phyloP scores from a whole-genome alignment of 2,329 filamentous ascomycete species.

The Paraconiothyrium sp. region DNA sequence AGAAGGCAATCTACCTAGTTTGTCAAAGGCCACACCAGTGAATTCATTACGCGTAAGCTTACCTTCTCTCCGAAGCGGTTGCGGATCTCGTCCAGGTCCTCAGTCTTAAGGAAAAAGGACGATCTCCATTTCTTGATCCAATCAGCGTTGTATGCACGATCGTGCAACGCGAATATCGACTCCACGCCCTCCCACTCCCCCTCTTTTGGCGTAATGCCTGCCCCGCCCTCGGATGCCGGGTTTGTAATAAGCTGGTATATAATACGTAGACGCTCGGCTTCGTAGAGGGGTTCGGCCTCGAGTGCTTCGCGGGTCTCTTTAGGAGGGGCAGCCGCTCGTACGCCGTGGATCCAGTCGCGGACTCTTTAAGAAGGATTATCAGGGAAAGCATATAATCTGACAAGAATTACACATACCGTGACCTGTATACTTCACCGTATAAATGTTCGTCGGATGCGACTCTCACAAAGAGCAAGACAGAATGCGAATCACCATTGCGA shows the following conservation, averaged over 20 bases:
- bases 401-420: slow-evolving; percentile 60
- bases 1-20: slow-evolving; percentile 76
- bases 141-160: slow-evolving; percentile 62
- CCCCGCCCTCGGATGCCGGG: slow-evolving; percentile 57
- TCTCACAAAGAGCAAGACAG: slow-evolving; percentile 84
- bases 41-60: not conserved
- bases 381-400: not conserved
- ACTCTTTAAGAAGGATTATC: slow-evolving; percentile 63
- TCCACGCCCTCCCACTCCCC: slow-evolving; percentile 61
- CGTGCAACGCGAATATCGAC: slow-evolving; percentile 60
- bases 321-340: slow-evolving; percentile 78
- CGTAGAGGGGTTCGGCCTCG: slow-evolving; percentile 78
- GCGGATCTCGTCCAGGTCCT: slow-evolving; percentile 62
- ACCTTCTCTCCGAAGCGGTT: slow-evolving; percentile 61
- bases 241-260: slow-evolving; percentile 79
- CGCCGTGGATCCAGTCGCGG: slow-evolving; percentile 92
- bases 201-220: slow-evolving; percentile 61
- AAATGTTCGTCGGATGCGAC: slow-evolving; percentile 80
- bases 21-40: slow-evolving; percentile 24
- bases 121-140: slow-evolving; percentile 64
- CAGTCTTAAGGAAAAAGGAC: slow-evolving; percentile 56
- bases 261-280: slow-evolving; percentile 86
- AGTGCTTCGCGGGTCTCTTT: slow-evolving; percentile 76
- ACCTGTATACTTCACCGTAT: slow-evolving; percentile 82
- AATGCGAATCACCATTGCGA: slow-evolving; percentile 77